A percentile compares a stretch with the other conserved stretches of the same genome.
phyloP scores from a whole-genome alignment of 2,329 filamentous ascomycete species.

The Penicillium janthinellum region DNA sequence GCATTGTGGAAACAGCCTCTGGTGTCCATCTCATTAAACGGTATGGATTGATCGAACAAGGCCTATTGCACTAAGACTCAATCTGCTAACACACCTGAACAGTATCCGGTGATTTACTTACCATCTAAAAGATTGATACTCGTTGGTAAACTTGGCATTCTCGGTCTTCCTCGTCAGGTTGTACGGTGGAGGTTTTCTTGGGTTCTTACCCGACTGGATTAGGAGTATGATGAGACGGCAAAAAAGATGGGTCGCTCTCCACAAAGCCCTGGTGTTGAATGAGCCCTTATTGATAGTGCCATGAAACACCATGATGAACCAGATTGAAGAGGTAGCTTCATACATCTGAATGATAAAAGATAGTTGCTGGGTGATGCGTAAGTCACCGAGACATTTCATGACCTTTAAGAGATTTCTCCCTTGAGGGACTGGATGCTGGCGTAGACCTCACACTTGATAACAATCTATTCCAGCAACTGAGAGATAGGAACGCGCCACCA shows the following conservation, averaged over 20 bases:
- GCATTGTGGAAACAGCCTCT: constrained; percentile 86
- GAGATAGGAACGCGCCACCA: neutral
- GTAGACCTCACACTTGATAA: neutral
- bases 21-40: constrained; percentile 95
- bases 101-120: constrained; percentile 28
- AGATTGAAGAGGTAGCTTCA: neutral
- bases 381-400: neutral
- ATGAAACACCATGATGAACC: neutral
- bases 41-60: constrained; percentile 52
- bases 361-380: neutral
- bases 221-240: neutral
- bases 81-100: constrained; percentile 1
- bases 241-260: neutral
- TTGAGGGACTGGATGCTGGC: neutral
- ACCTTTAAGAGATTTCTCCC: neutral
- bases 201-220: neutral
- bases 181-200: neutral
- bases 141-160: neutral
- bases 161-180: neutral
- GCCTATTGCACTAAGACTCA: neutral
- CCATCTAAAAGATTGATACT: constrained; percentile 4
- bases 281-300: neutral
- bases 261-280: neutral
- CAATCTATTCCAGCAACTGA: neutral
- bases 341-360: neutral